Evolutionary conservation across 371 early-diverging fungal genomes (phyloP), one percentile per base, ranked within the genome.

Genomic region (Blakeslea trispora): DNA sequence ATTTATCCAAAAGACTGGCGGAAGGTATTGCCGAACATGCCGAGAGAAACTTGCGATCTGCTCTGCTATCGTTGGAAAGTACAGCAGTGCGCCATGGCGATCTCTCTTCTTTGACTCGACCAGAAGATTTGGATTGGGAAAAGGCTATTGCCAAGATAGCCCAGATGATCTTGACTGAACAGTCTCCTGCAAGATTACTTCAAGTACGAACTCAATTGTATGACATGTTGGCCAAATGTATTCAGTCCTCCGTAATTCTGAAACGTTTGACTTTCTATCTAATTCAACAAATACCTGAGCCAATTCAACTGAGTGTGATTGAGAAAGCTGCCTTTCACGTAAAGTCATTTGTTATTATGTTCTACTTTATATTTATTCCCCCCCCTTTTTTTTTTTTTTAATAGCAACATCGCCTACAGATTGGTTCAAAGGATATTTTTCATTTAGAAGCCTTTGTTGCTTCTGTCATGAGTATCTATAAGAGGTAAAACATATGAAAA

Each of bases 381-480:
- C n/a, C n/a, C n/a, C n/a, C n/a, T n/a, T n/a, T n/a, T n/a, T n/a
- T n/a, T n/a, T n/a, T 8, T 43, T 48, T 34, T 21, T 5, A 53
- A 32, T 74, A 94, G 89, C 94, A 96, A 60, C 91, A 95, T 57
- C 89, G 94, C 39, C 64, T 99, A 61, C 81, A 84, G 31, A 60
- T 79, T 14, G 99, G 99, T 0, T 86, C 79, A 44, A 99, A 99
- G 79, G 81, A 91, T 0, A 95, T 99, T 17, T 93, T 98, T 63
- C 99, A 99, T 74, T 72, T 99, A 28, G 99, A 99, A 73, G 97
- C 98, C 1, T 99, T 96, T 79, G 91, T 92, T 14, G 94, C 94
- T 34, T 84, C 84, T 60, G 82, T 92, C 35, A 96, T 97, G 96
- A 71, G 78, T 28, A 60, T 82, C 4, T 92, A 87, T 60, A 82